Percentiles rank a stretch among this genome's conserved stretches.
Evolutionary conservation across 2,329 filamentous ascomycete genomes (phyloP).

Genomic region (Cladosporium sp.): DNA sequence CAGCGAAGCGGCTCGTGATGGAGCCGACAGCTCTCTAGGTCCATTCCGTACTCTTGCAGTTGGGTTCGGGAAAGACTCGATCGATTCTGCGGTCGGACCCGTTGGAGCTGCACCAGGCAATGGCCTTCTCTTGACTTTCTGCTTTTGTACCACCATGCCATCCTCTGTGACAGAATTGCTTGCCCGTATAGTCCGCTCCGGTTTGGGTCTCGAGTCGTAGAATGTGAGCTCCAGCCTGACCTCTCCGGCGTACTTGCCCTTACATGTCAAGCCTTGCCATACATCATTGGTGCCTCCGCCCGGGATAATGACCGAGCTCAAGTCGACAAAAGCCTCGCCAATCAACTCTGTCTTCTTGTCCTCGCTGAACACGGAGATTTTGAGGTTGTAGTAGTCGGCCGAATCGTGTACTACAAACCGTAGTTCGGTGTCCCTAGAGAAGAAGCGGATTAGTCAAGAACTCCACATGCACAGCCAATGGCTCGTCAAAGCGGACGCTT

Average conservation of each 20-base stretch:
- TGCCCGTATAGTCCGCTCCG: conserved; percentile 57
- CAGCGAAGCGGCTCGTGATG: conserved; percentile 29
- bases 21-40: conserved; percentile 31
- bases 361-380: conserved; percentile 95
- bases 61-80: conserved; percentile 3
- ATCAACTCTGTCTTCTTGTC: conserved; percentile 98
- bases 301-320: conserved; percentile 75
- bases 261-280: conserved; percentile 86
- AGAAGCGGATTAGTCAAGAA: neutral
- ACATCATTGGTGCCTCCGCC: conserved; percentile 92
- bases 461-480: conserved; percentile 18
- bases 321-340: conserved; percentile 86
- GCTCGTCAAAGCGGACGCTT: neutral
- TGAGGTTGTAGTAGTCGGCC: conserved; percentile 92
- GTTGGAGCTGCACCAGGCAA: conserved; percentile 56
- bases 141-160: conserved; percentile 24
- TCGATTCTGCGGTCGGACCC: conserved; percentile 6
- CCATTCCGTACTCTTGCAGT: conserved; percentile 30
- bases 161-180: conserved; percentile 38
- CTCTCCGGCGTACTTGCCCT: conserved; percentile 93
- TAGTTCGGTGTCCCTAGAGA: conserved; percentile 89
- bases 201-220: conserved; percentile 85
- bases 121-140: conserved; percentile 73
- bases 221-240: conserved; percentile 93
- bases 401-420: conserved; percentile 96